Evolutionary conservation across 176 grass and related monocot species (phyloP).

Genomic region (Oropetium thomaeum): DNA sequence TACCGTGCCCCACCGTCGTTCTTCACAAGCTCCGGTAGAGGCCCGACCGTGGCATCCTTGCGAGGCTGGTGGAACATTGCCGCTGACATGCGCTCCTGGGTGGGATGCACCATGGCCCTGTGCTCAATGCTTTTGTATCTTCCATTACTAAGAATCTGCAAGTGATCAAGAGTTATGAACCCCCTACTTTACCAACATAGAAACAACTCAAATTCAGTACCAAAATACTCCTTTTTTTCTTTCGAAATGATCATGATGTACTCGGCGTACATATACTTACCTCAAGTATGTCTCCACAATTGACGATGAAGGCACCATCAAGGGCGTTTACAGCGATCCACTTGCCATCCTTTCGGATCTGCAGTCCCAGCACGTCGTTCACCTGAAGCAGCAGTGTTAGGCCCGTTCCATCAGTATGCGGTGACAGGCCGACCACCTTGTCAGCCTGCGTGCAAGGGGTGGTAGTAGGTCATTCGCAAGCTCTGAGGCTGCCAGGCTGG

Average conservation of each 20-base stretch:
- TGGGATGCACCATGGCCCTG: conserved; percentile 29
- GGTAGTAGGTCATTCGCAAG: conserved; percentile 59
- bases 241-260: too few relatives aligned
- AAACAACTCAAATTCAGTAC: not conserved
- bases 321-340: conserved; percentile 47
- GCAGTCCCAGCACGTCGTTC: conserved; percentile 40
- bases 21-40: conserved; percentile 28
- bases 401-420: conserved; percentile 45
- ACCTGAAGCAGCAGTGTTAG: conserved; percentile 37
- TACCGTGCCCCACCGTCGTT: not conserved
- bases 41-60: not conserved
- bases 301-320: conserved; percentile 33
- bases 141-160: conserved; percentile 48
- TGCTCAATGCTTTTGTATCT: conserved; percentile 46
- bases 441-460: conserved; percentile 37
- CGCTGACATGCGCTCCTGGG: conserved; percentile 40
- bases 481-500: conserved; percentile 35
- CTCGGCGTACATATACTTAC: not conserved
- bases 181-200: not conserved
- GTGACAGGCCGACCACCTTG: conserved; percentile 54
- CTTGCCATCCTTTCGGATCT: conserved; percentile 39
- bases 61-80: conserved; percentile 32
- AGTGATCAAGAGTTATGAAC: not conserved
- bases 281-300: conserved; percentile 46
- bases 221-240: too few relatives aligned